A percentile compares a stretch with the other conserved stretches of the same genome.
These are phyloP conservation scores for Eucalyptus cladocalyx DNA, from an alignment of 345 rosid species.

Conservation along the genomic window DNA sequence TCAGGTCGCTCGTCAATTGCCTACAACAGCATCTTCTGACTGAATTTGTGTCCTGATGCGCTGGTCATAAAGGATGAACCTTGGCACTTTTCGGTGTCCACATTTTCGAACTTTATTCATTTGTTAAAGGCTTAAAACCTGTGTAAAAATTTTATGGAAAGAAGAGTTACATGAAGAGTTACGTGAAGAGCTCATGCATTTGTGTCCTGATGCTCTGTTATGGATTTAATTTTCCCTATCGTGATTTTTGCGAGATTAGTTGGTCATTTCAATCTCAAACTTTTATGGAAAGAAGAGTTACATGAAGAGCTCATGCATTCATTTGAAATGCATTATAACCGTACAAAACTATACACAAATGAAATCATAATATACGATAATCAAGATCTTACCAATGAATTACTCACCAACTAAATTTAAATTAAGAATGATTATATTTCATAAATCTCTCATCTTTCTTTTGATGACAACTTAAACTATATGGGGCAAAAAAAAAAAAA, in stretches of 20 bases:
- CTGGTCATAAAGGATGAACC: background rate
- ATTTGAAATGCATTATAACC: background rate
- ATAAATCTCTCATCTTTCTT: background rate
- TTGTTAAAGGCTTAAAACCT: too few species aligned
- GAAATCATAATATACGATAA: background rate
- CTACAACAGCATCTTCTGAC: background rate
- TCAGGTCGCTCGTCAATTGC: too few species aligned
- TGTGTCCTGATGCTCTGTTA: too few species aligned
- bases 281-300: background rate
- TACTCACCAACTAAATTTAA: background rate
- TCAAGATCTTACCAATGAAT: background rate
- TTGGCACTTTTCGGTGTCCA: background rate
- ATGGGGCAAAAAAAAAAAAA: too few species aligned
- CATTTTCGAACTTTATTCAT: background rate
- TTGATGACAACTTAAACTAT: background rate
- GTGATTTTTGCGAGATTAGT: too few species aligned
- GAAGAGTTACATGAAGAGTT: too few species aligned
- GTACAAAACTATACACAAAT: too few species aligned
- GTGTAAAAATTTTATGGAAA: too few species aligned
- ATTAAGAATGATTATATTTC: background rate
- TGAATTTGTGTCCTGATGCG: background rate
- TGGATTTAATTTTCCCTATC: too few species aligned
- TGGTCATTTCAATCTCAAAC: background rate
- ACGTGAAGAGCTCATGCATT: too few species aligned
- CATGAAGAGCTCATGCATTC: background rate